A percentile compares a stretch with the other conserved stretches of the same genome.
phyloP scores from a whole-genome alignment of 306 rosid genomes.

The Pyrus pyrifolia region DNA sequence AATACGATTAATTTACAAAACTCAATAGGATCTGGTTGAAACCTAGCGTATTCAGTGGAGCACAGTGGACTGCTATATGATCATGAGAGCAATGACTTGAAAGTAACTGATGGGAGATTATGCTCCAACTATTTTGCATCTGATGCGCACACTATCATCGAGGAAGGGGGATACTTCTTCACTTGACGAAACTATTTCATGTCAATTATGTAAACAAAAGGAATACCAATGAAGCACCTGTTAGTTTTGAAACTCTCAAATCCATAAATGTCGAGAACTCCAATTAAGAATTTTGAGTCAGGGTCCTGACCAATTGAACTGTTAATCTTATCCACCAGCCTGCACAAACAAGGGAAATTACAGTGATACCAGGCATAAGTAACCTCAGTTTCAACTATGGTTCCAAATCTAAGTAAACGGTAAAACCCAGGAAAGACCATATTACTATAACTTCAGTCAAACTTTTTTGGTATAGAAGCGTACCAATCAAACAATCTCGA shows the following conservation, averaged over 20 bases:
- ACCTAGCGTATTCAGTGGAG: not conserved
- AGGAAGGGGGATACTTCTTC: not conserved
- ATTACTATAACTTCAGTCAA: constrained; percentile 14
- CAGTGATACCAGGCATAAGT: not conserved
- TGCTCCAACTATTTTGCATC: not conserved
- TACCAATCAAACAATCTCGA: constrained; percentile 97
- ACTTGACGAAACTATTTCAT: constrained; percentile 17
- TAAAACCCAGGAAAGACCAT: constrained; percentile 9
- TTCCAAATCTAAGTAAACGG: not conserved
- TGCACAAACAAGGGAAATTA: constrained; percentile 40
- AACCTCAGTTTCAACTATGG: not conserved
- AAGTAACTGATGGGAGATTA: not conserved
- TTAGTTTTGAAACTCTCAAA: constrained; percentile 99
- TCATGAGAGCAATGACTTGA: not conserved
- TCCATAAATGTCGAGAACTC: constrained; percentile 98
- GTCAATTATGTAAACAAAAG: constrained; percentile 38
- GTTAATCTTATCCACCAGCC: constrained; percentile 94
- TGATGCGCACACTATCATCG: not conserved
- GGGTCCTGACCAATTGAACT: constrained; percentile 95
- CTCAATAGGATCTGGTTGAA: not conserved
- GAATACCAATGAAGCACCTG: constrained; percentile 67
- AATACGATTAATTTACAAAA: not conserved
- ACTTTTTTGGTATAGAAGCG: constrained; percentile 16
- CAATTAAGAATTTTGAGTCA: constrained; percentile 72
- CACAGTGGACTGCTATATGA: not conserved